Evolutionary conservation across 768 basidiomycete genomes (phyloP), one percentile per base, ranked within the genome.

Genomic region (Holtermanniella nyarrowii): DNA sequence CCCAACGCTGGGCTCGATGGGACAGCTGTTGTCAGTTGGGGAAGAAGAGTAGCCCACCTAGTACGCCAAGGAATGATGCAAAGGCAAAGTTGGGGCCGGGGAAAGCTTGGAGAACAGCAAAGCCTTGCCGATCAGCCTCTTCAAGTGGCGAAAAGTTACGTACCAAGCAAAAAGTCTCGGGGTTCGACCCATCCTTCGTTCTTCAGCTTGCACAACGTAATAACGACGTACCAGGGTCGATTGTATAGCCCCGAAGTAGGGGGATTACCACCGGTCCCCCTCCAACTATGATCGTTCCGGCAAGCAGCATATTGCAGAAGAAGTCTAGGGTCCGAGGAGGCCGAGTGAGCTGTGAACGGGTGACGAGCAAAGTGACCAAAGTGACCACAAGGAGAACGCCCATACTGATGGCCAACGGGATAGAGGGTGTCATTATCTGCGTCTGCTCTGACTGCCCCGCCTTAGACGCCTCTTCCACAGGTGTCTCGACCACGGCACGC

Each of bases 191-290:
- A 78, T 20, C 76, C 77, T 26, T 72, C n/a, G n/a, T n/a, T n/a
- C n/a, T n/a, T n/a, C n/a, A n/a, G n/a, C n/a, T n/a, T n/a, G n/a
- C n/a, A n/a, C n/a, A n/a, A n/a, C n/a, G 71, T 20, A 5, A 13
- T 18, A 5, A 21, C 12, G 12, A 54, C 65, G 49, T 42, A 52
- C 68, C 69, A 37, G 48, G 49, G 5, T 75, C 72, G 22, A 81
- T 79, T 1, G 75, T 74, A 57, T 81, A 81, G 48, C 74, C 74
- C 24, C 77, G 69, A 14, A 80, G 66, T 4, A 80, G 72, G 11
- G 79, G 79, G 54, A 79, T 77, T 26, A 80, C 79, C 10, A 80
- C 80, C 1, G 79, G 79, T 31, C 79, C 79, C 13, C 79, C 79
- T 12, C 59, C 63, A 45, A 66, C 60, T 39, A 59, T 61, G 54